Evolutionary conservation across 306 rosid genomes (phyloP).

Genomic region (Casuarina glauca): DNA sequence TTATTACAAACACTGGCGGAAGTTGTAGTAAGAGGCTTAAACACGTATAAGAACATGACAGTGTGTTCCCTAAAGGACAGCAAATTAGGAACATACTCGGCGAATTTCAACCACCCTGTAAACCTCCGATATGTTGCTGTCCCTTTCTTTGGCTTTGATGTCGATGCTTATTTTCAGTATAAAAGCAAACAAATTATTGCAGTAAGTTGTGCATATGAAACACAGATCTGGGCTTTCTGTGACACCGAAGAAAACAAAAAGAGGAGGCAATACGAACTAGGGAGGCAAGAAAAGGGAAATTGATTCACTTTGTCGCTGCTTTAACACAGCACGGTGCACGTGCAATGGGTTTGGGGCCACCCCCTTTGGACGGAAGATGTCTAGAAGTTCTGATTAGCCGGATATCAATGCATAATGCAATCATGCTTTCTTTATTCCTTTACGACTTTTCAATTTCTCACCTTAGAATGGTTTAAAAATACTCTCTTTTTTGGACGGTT

Average conservation of each 20-base stretch:
- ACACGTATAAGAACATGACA: conserved; percentile 17
- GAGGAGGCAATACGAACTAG: background rate
- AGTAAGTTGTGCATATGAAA: background rate
- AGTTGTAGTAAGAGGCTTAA: conserved; percentile 7
- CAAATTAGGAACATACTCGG: conserved; percentile 29
- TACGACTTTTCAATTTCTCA: background rate
- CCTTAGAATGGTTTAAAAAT: background rate
- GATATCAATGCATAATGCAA: conserved; percentile 23
- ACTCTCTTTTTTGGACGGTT: background rate
- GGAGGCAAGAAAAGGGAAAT: conserved; percentile 26
- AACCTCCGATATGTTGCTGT: background rate
- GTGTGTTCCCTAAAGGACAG: conserved; percentile 36
- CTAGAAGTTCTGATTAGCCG: conserved; percentile 36
- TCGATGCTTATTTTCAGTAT: conserved; percentile 16
- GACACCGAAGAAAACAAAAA: background rate
- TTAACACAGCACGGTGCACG: conserved; percentile 39
- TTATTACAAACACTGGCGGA: background rate
- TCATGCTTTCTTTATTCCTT: conserved; percentile 15
- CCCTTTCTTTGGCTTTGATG: conserved; percentile 26
- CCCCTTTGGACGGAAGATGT: conserved; percentile 19
- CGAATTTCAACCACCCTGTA: conserved; percentile 12
- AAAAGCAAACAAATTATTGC: too few relatives aligned
- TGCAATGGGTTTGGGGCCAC: conserved; percentile 39
- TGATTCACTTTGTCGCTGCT: conserved; percentile 16
- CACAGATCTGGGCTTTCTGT: conserved; percentile 22